Evolutionary conservation across 495 filamentous ascomycete species (phyloP).

Genomic region (Amorphotheca resinae): DNA sequence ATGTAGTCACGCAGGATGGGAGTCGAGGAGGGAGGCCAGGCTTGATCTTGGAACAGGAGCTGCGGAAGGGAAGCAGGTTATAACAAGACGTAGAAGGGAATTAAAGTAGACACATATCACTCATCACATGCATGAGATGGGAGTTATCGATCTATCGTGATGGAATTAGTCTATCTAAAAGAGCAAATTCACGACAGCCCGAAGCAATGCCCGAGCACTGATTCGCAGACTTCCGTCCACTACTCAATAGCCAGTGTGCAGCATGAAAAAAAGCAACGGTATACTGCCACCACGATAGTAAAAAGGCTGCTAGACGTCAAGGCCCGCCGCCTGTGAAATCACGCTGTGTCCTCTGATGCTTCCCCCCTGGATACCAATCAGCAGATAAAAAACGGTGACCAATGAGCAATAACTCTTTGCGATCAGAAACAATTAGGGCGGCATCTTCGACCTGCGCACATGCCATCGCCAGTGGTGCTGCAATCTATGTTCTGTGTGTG

Average conservation of each 20-base stretch:
- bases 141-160: slow-evolving; percentile 1
- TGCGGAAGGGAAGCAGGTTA: slow-evolving; percentile 23
- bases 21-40: slow-evolving; percentile 46
- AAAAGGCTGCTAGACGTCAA: not conserved
- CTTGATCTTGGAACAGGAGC: slow-evolving; percentile 39
- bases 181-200: slow-evolving; percentile 2
- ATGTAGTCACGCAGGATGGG: slow-evolving; percentile 49
- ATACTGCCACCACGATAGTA: not conserved
- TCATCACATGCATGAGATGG: not conserved
- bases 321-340: slow-evolving; percentile 8
- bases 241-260: not conserved
- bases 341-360: slow-evolving; percentile 12
- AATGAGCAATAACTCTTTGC: slow-evolving; percentile 10
- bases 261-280: not conserved
- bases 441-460: slow-evolving; percentile 54
- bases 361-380: slow-evolving; percentile 1
- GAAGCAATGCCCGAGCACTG: not conserved
- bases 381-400: slow-evolving; percentile 4
- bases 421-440: slow-evolving; percentile 30
- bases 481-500: slow-evolving; percentile 21
- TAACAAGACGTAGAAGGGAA: slow-evolving; percentile 1
- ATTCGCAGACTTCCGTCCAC: slow-evolving; percentile 1
- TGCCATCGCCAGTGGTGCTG: slow-evolving; percentile 24
- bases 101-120: not conserved
- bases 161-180: slow-evolving; percentile 5